Base-by-base conservation (phyloP, 2,329 filamentous ascomycete genomes). In the Aspergillus cejpii region DNA sequence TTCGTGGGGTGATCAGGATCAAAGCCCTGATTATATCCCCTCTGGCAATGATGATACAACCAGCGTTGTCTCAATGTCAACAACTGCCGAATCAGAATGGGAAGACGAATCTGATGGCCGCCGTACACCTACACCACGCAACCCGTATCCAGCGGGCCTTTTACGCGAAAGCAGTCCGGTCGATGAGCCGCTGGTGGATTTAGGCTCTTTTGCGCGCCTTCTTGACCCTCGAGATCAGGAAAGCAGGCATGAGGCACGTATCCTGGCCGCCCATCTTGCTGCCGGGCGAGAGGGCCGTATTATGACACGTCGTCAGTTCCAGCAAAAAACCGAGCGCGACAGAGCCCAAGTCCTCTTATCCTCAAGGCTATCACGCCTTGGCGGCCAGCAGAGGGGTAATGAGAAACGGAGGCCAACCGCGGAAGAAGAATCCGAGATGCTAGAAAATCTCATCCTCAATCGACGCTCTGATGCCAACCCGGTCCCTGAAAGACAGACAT, bases 1-100 rank as follows among this genome's bases (percentile, higher is more conserved):
- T 6, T 86, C 86, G 71, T 96, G 88, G 82, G 90, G 91, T 1
- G 82, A 83, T 12, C 74, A 83, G 24, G 91, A 97, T 62, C 74
- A 75, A 4, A 95, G 87, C 58, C 86, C 85, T 21, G 85, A 91
- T 50, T 97, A 90, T 63, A 65, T 73, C 24, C 83, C 83, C 1
- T 58, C 64, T 2, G 64, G 72, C 8, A 62, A 70, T 3, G 73
- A 84, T 60, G 87, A 94, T 59, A 79, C 78, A 6, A 94, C 88
- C 1, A 96, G 90, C 58, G 74, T 94, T 27, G 69, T 92, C n/a
- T 88, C 87, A 0, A 74, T 75, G 58, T 74, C 75, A 2, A 77
- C 74, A 2, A 74, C 77, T 26, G 68, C 64, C 1, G 74, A 75
- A 23, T 75, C 73, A 0, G 70, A 75, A 28, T 72, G 66, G 52